Evolutionary conservation across 352 stramenopile species (phyloP).

Genomic region (Globisporangium irregulare): DNA sequence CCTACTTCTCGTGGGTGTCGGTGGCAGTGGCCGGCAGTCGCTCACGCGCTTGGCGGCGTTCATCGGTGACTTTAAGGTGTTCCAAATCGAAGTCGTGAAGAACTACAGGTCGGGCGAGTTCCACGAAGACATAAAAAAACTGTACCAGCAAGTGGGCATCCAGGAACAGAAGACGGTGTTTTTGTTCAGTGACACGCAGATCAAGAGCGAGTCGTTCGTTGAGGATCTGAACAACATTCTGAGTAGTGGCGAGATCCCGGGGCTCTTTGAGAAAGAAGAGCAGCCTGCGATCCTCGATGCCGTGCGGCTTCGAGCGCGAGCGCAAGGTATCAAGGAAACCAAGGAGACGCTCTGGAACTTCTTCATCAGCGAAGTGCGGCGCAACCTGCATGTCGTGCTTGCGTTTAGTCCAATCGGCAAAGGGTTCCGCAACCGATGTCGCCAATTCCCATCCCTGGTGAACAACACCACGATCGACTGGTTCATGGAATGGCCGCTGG

Average conservation of each 20-base stretch:
- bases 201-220: slow-evolving; percentile 92
- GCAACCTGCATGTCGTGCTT: slow-evolving; percentile 92
- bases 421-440: slow-evolving; percentile 75
- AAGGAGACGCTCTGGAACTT: slow-evolving; percentile 91
- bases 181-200: slow-evolving; percentile 93
- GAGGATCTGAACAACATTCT: slow-evolving; percentile 94
- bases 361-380: slow-evolving; percentile 90
- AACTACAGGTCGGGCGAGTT: slow-evolving; percentile 91
- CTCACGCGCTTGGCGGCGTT: slow-evolving; percentile 88
- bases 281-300: slow-evolving; percentile 82
- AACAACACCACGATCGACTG: slow-evolving; percentile 95
- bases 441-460: slow-evolving; percentile 91
- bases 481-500: slow-evolving; percentile 91
- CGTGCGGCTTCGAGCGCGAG: slow-evolving; percentile 61
- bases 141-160: slow-evolving; percentile 79
- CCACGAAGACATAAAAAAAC: slow-evolving; percentile 91
- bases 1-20: slow-evolving; percentile 90
- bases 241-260: slow-evolving; percentile 89
- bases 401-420: slow-evolving; percentile 92
- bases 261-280: slow-evolving; percentile 92
- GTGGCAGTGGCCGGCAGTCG: slow-evolving; percentile 88
- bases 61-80: slow-evolving; percentile 87
- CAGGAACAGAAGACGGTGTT: slow-evolving; percentile 88
- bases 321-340: slow-evolving; percentile 81
- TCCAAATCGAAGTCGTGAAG: slow-evolving; percentile 94